Evolutionary conservation across 805 yeast species (phyloP).

Genomic region (Metschnikowia dekortorum): DNA sequence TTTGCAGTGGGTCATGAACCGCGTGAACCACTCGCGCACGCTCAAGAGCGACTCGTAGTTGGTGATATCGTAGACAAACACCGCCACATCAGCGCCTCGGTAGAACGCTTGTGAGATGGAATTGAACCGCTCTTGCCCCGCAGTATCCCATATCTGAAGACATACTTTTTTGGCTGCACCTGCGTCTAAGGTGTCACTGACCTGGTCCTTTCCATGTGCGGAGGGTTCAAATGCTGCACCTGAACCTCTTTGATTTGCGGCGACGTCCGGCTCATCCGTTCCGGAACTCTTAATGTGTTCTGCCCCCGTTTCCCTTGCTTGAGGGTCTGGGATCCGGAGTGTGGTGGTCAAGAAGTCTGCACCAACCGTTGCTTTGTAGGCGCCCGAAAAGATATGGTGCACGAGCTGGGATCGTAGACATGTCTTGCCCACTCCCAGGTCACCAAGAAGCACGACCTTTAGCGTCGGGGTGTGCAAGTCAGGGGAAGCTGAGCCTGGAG

Average conservation of each 20-base stretch:
- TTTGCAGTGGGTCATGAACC: slow-evolving; percentile 46
- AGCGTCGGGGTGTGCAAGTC: slow-evolving; percentile 13
- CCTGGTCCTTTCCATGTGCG: neutral
- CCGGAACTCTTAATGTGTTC: neutral
- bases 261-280: neutral
- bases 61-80: slow-evolving; percentile 51
- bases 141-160: slow-evolving; percentile 56
- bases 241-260: neutral
- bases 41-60: slow-evolving; percentile 48
- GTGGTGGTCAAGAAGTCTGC: slow-evolving; percentile 52
- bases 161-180: slow-evolving; percentile 19
- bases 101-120: slow-evolving; percentile 53
- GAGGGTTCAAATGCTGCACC: neutral
- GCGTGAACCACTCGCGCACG: slow-evolving; percentile 44
- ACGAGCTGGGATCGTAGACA: slow-evolving; percentile 52
- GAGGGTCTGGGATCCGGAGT: slow-evolving; percentile 13
- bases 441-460: slow-evolving; percentile 54
- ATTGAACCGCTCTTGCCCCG: slow-evolving; percentile 45
- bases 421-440: slow-evolving; percentile 58
- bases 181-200: neutral
- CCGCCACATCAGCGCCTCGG: slow-evolving; percentile 54
- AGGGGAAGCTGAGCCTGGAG: slow-evolving; percentile 1
- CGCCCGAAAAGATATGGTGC: slow-evolving; percentile 51
- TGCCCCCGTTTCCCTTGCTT: neutral
- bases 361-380: slow-evolving; percentile 56